Percentiles rank a stretch among this genome's conserved stretches.
Conservation (phyloP, 352 stramenopile genomes). For the Phytophthora megakarya region DNA sequence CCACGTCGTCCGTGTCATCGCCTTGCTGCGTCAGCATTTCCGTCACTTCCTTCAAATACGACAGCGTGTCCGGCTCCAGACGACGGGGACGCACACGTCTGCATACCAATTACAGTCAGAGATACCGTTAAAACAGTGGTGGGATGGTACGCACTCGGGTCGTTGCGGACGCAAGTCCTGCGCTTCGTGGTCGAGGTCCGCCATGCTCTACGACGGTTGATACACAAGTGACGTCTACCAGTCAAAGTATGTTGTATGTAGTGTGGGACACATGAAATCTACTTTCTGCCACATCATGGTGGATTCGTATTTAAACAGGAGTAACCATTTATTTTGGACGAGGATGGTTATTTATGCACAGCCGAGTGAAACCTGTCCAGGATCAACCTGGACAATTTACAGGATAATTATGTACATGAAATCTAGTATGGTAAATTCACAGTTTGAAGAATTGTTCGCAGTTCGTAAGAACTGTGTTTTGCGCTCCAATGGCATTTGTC, state of each 20-base stretch:
- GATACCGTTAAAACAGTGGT: neutral
- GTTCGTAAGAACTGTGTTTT: too few species aligned
- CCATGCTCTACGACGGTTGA: constrained; percentile 25
- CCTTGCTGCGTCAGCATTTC: constrained; percentile 64
- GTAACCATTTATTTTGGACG: too few species aligned
- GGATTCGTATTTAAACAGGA: constrained; percentile 3
- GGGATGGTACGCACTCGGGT: constrained; percentile 30
- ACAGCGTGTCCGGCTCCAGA: constrained; percentile 76
- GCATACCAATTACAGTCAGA: constrained; percentile 7
- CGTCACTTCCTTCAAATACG: constrained; percentile 85
- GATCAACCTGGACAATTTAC: too few species aligned
- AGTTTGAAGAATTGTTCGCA: too few species aligned
- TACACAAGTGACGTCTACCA: constrained; percentile 9
- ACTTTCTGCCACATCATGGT: neutral
- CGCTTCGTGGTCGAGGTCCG: constrained; percentile 22
- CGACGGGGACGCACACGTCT: constrained; percentile 76
- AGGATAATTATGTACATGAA: too few species aligned
- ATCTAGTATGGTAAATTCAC: too few species aligned
- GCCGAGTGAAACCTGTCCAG: too few species aligned
- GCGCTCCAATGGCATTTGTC: too few species aligned
- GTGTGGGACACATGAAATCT: neutral
- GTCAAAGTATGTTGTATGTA: neutral
- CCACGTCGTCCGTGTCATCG: constrained; percentile 64
- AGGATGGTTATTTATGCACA: too few species aligned
- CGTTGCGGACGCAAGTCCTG: constrained; percentile 23